Percentiles rank a stretch among this genome's conserved stretches.
Conservation (phyloP, 805 yeast genomes). For the Candida chilensis region DNA sequence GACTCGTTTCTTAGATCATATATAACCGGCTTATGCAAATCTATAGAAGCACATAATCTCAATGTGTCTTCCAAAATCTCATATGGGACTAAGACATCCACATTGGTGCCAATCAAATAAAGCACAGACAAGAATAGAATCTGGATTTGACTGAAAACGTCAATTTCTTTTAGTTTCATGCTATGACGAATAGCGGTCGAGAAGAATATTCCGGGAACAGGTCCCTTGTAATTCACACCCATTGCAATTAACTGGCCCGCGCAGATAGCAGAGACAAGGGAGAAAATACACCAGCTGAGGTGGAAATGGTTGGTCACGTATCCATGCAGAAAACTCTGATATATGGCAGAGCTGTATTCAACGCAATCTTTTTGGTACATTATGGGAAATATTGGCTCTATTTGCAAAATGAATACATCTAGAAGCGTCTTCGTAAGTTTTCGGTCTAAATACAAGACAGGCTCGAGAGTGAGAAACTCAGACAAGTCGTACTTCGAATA, state of each 20-base stretch:
- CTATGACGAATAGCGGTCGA: conserved; percentile 52
- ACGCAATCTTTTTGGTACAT: conserved; percentile 43
- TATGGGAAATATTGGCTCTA: conserved; percentile 50
- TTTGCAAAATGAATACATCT: conserved; percentile 44
- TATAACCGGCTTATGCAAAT: conserved; percentile 20
- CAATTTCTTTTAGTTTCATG: conserved; percentile 29
- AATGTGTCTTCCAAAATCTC: conserved; percentile 46
- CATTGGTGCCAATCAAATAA: conserved; percentile 51
- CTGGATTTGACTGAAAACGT: conserved; percentile 39
- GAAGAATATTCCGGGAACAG: conserved; percentile 46
- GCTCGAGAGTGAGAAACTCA: conserved; percentile 37
- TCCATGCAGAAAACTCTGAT: no score
- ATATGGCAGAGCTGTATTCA: conserved; percentile 33
- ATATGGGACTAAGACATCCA: conserved; percentile 45
- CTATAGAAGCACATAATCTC: conserved; percentile 27
- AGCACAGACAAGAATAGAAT: conserved; percentile 41
- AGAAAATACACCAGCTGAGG: conserved; percentile 40
- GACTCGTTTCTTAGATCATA: conserved; percentile 3
- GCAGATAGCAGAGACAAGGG: conserved; percentile 22
- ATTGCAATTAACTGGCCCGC: conserved; percentile 46
- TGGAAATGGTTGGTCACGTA: conserved; percentile 36
- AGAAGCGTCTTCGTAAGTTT: conserved; percentile 38
- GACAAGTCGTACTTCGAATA: conserved; percentile 27
- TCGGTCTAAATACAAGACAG: conserved; percentile 43
- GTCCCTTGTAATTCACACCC: conserved; percentile 46